These are phyloP conservation scores for Bjerkandera adusta DNA, from an alignment of 1,284 basidiomycete species.

Conservation along the genomic window DNA sequence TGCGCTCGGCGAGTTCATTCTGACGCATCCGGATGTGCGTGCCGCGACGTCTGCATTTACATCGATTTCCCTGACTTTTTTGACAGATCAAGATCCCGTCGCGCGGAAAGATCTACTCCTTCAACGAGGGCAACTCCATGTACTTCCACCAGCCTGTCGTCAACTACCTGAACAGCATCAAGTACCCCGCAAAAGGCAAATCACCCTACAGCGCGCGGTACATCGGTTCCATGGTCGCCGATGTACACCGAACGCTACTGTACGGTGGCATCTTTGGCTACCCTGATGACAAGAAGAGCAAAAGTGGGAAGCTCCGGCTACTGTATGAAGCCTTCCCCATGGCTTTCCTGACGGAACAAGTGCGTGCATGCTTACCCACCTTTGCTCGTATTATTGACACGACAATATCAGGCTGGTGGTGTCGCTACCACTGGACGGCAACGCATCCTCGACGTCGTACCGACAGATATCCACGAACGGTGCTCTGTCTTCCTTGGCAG, in stretches of 20 bases:
- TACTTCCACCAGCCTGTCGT: slow-evolving; percentile 89
- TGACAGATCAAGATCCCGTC: slow-evolving; percentile 85
- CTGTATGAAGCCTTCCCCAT: slow-evolving; percentile 99
- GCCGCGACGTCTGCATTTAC: neutral
- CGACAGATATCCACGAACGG: slow-evolving; percentile 89
- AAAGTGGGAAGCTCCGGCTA: slow-evolving; percentile 91
- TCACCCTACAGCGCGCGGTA: slow-evolving; percentile 91
- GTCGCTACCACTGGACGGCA: slow-evolving; percentile 92
- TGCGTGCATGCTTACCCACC: slow-evolving; percentile 36
- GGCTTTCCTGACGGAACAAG: slow-evolving; percentile 95
- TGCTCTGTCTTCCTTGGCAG: slow-evolving; percentile 94
- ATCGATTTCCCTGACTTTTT: slow-evolving; percentile 5
- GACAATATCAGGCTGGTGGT: slow-evolving; percentile 77
- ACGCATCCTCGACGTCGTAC: slow-evolving; percentile 91
- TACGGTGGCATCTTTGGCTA: slow-evolving; percentile 99
- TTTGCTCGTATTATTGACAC: neutral
- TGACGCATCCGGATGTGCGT: slow-evolving; percentile 92
- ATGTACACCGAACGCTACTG: slow-evolving; percentile 93
- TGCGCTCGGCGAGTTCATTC: slow-evolving; percentile 95
- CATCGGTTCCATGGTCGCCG: slow-evolving; percentile 99
- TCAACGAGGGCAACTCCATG: slow-evolving; percentile 98
- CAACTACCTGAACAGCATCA: slow-evolving; percentile 94
- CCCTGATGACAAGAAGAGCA: slow-evolving; percentile 97
- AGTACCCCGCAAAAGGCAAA: slow-evolving; percentile 78
- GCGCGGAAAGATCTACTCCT: slow-evolving; percentile 99